These are phyloP conservation scores for Penicillium riverlandense DNA, from an alignment of 495 filamentous ascomycete species.

Conservation along the genomic window DNA sequence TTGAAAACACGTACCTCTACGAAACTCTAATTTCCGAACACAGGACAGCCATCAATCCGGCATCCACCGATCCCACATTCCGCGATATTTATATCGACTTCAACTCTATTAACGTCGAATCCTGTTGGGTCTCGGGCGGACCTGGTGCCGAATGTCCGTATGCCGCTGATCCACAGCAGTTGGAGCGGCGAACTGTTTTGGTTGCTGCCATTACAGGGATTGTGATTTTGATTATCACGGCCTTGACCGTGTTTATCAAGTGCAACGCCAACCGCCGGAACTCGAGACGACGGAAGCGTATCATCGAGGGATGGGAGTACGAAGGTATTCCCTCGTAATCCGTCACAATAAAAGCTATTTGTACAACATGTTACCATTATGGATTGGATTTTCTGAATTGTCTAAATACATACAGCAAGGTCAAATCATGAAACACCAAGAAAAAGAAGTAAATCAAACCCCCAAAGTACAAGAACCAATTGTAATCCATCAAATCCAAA, in stretches of 20 bases:
- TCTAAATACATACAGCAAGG: background rate
- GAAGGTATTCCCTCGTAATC: constrained; percentile 54
- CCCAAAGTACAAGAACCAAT: background rate
- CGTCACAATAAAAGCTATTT: too few species aligned
- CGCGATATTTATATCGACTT: constrained; percentile 50
- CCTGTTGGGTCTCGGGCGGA: constrained; percentile 53
- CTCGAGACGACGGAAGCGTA: constrained; percentile 41
- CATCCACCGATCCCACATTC: constrained; percentile 12
- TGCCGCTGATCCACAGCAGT: constrained; percentile 22
- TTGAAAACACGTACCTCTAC: constrained; percentile 55
- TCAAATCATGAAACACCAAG: background rate
- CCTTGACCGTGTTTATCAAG: constrained; percentile 56
- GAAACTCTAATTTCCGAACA: constrained; percentile 19
- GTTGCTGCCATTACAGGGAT: constrained; percentile 54
- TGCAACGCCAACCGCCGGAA: constrained; percentile 52
- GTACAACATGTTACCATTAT: too few species aligned
- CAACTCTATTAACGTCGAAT: constrained; percentile 45
- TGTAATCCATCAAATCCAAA: constrained; percentile 1
- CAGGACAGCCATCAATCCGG: constrained; percentile 14
- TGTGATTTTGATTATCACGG: constrained; percentile 50
- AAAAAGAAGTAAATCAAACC: background rate
- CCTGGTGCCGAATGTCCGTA: constrained; percentile 50
- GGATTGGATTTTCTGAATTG: too few species aligned
- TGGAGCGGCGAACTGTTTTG: constrained; percentile 41
- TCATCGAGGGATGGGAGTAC: constrained; percentile 56